Conservation (phyloP, 2,329 filamentous ascomycete genomes). For the Onygena corvina region DNA sequence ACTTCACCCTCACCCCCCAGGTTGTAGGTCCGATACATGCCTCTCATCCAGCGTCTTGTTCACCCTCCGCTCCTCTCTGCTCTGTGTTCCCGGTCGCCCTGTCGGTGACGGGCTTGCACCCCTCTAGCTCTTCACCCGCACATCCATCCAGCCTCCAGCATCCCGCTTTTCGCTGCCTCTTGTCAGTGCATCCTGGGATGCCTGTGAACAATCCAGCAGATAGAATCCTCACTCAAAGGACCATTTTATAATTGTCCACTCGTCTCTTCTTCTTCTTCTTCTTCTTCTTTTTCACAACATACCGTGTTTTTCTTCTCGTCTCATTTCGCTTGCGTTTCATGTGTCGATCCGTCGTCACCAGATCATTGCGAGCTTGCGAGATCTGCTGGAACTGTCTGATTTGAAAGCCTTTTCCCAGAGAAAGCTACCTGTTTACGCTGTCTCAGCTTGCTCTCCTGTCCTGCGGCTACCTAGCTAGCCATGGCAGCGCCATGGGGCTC, state of each 20-base stretch:
- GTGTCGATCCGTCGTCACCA: conserved; percentile 5
- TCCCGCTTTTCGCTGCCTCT: neutral
- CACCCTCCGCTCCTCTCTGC: neutral
- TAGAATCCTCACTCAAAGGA: neutral
- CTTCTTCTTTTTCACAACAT: conserved; percentile 7
- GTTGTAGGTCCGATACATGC: no score
- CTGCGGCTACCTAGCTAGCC: conserved; percentile 10
- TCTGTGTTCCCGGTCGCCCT: neutral
- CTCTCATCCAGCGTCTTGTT: neutral
- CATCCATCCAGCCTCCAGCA: neutral
- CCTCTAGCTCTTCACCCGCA: neutral
- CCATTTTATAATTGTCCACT: conserved; percentile 6
- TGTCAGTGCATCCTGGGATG: conserved; percentile 1
- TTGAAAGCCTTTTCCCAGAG: neutral
- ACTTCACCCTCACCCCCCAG: neutral
- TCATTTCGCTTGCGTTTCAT: conserved; percentile 7
- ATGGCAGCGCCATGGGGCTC: conserved; percentile 13
- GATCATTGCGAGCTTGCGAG: neutral
- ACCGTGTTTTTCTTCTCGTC: no score
- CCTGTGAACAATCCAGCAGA: conserved; percentile 1
- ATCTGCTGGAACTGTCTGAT: neutral
- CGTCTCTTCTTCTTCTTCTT: conserved; percentile 5
- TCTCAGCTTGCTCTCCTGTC: neutral
- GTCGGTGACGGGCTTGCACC: neutral
- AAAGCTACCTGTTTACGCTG: neutral